phyloP scores from a whole-genome alignment of 495 filamentous ascomycete genomes.

The Aspergillus cavernicola region DNA sequence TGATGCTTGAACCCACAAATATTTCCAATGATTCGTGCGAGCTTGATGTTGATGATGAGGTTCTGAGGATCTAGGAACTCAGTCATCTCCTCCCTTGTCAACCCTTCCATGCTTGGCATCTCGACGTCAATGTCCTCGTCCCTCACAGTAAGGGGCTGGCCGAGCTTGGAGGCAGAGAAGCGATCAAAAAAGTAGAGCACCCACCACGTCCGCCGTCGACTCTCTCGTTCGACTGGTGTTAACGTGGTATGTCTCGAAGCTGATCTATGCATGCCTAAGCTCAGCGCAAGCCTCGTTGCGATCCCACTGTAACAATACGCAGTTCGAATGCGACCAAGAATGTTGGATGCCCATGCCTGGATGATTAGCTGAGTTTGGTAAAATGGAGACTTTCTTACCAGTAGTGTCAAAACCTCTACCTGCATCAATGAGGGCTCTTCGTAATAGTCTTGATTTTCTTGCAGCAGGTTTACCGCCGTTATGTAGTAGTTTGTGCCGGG shows the following conservation, averaged over 20 bases:
- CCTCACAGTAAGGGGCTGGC: constrained; percentile 21
- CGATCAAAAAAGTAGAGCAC: constrained; percentile 24
- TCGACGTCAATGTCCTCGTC: constrained; percentile 26
- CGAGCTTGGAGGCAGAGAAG: constrained; percentile 23
- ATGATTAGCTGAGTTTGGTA: background rate
- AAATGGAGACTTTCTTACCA: background rate
- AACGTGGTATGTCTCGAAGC: constrained; percentile 12
- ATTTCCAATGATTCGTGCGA: constrained; percentile 24
- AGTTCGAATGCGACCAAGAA: constrained; percentile 16
- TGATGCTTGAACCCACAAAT: constrained; percentile 7
- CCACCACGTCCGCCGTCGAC: constrained; percentile 27
- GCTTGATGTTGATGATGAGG: constrained; percentile 20
- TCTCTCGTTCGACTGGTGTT: constrained; percentile 21
- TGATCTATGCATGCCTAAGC: constrained; percentile 22
- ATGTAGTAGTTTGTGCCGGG: constrained; percentile 11
- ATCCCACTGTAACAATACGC: constrained; percentile 24
- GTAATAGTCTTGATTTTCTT: constrained; percentile 9
- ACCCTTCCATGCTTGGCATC: constrained; percentile 22
- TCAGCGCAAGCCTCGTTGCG: constrained; percentile 21
- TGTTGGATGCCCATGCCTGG: constrained; percentile 13
- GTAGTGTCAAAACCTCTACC: constrained; percentile 11
- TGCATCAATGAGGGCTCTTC: constrained; percentile 10
- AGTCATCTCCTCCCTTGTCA: constrained; percentile 16
- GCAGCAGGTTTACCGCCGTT: constrained; percentile 3
- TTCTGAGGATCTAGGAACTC: constrained; percentile 25